Evolutionary conservation across 805 yeast genomes (phyloP), one percentile per base, ranked within the genome.

Genomic region (Wickerhamomyces subpelliculosus): DNA sequence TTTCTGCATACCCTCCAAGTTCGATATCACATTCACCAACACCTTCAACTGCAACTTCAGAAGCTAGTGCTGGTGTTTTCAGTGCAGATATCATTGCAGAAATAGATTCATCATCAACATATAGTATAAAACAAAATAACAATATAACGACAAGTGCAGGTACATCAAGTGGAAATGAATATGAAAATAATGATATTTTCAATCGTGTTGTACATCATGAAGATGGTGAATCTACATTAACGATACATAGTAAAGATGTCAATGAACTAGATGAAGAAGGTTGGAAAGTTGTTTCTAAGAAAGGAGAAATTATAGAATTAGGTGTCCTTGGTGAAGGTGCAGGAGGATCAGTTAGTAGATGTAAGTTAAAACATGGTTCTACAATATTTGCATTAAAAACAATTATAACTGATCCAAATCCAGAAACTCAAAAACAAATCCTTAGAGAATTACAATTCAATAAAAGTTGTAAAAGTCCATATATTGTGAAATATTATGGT

Each of bases 401-500:
- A 2, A 67, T 69, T 17, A 64, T 66, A 30, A 62, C 71, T n/a
- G 65, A 65, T 38, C 64, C 66, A 7, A 81, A 85, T 49, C 93
- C 95, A 1, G 94, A 84, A 39, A 71, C 85, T 27, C 95, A 88
- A 56, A 83, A 83, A 49, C 97, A 93, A 60, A 86, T 93, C 24
- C 70, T 90, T 41, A 72, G 98, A 37, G 98, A 90, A 57, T 65
- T 93, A 40, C 94, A 87, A 56, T 89, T 85, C 61, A 90, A 90
- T 59, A 73, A 85, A 47, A 71, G 80, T 28, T 90, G 95, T 57
- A 70, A 76, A 50, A 82, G 90, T 28, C 86, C 87, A 4, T 82
- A 78, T 55, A 93, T 93, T 44, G 97, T 90, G 20, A 75, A 79
- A 57, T 93, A 93, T 59, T 90, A 86, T 58, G 98, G 98, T 8